Evolutionary conservation across 441 rosid species (phyloP).

Genomic region (Eruca vesicaria): DNA sequence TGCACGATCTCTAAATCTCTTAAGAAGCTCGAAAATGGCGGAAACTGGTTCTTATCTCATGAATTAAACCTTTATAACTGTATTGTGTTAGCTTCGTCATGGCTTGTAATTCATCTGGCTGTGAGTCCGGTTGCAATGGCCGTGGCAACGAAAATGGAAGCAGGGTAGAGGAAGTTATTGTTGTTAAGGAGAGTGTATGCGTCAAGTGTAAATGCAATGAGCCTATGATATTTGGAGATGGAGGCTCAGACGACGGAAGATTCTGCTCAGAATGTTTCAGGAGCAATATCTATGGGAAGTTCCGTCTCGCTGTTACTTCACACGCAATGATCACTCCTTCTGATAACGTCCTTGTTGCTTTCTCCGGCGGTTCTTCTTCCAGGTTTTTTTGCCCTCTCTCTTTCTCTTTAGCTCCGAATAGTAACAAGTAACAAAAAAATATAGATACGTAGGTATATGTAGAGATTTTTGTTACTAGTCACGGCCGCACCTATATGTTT

Average conservation of each 20-base stretch:
- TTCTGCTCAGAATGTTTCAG: constrained; percentile 80
- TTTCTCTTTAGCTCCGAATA: too few relatives aligned
- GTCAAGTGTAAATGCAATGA: constrained; percentile 71
- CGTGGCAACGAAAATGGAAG: constrained; percentile 34
- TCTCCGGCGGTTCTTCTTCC: constrained; percentile 92
- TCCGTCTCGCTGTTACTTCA: constrained; percentile 78
- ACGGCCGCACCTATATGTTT: too few relatives aligned
- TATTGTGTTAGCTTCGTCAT: constrained; percentile 21
- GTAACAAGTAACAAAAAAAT: too few relatives aligned
- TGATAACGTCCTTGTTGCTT: constrained; percentile 87
- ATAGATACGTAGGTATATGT: too few relatives aligned
- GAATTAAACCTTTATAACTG: too few relatives aligned
- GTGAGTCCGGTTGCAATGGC: constrained; percentile 57
- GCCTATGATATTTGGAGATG: constrained; percentile 42
- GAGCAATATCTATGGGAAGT: constrained; percentile 75
- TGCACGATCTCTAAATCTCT: background rate
- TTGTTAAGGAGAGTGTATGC: constrained; percentile 41
- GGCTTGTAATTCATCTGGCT: constrained; percentile 68
- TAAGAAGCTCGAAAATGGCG: background rate
- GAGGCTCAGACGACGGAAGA: constrained; percentile 48
- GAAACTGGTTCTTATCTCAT: background rate
- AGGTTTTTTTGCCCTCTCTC: constrained; percentile 43
- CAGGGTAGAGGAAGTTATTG: constrained; percentile 16
- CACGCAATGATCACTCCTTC: constrained; percentile 90
- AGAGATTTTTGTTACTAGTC: too few relatives aligned